Conservation (phyloP, 495 filamentous ascomycete species). For the Tuber aestivum region DNA sequence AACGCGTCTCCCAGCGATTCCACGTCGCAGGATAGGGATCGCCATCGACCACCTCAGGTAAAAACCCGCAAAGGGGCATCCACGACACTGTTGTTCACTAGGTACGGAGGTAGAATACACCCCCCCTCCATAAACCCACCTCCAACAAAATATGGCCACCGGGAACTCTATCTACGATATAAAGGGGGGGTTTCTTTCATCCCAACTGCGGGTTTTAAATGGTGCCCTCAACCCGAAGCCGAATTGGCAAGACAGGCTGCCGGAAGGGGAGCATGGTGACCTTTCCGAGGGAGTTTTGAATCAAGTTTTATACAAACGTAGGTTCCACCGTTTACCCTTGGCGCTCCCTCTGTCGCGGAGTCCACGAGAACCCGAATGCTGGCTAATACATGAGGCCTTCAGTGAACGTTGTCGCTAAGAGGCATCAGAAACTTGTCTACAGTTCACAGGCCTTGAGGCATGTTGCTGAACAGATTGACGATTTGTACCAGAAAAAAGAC, state of each 20-base stretch:
- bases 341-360: conserved; percentile 44
- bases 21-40: not conserved
- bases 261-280: conserved; percentile 46
- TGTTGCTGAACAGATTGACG: conserved; percentile 75
- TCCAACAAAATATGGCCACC: conserved; percentile 45
- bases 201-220: conserved; percentile 59
- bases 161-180: conserved; percentile 54
- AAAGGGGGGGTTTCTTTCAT: conserved; percentile 59
- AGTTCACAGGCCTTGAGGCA: conserved; percentile 68
- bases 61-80: not conserved
- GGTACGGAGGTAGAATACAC: conserved; percentile 3
- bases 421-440: conserved; percentile 67
- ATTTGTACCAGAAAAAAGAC: conserved; percentile 58
- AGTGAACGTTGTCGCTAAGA: conserved; percentile 62
- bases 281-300: conserved; percentile 53
- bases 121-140: conserved; percentile 1
- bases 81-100: not conserved
- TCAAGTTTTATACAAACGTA: conserved; percentile 54
- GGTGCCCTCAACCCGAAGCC: conserved; percentile 53
- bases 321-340: conserved; percentile 6
- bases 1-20: not conserved
- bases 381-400: conserved; percentile 26
- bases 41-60: not conserved
- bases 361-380: conserved; percentile 39
- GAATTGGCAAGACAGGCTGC: conserved; percentile 52